Percentiles rank a stretch among this genome's conserved stretches.
These are phyloP conservation scores for Protomyces arabidopsidicola DNA, from an alignment of 1,139 yeast species.

Conservation along the genomic window DNA sequence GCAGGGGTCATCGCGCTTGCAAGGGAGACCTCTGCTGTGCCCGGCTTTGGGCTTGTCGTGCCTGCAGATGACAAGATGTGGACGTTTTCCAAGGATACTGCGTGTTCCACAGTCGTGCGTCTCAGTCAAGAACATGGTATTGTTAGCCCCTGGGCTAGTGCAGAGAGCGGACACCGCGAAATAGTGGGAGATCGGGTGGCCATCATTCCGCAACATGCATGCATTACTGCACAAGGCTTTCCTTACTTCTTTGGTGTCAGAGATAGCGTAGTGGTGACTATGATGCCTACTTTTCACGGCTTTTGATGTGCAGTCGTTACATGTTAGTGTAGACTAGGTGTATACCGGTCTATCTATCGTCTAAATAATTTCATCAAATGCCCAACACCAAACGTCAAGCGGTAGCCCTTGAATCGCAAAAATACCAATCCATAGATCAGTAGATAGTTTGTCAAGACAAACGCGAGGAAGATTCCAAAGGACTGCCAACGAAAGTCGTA, in stretches of 20 bases:
- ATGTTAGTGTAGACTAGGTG: too few species aligned
- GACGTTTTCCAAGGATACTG: constrained; percentile 36
- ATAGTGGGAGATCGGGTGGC: constrained; percentile 54
- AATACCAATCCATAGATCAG: constrained; percentile 19
- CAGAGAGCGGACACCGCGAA: constrained; percentile 36
- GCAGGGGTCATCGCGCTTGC: constrained; percentile 71
- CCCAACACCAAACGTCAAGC: constrained; percentile 14
- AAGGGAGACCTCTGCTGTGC: constrained; percentile 52
- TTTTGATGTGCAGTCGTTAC: background rate
- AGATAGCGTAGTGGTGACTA: background rate
- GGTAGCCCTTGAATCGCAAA: constrained; percentile 44
- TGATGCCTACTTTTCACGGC: background rate
- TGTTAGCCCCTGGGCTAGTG: background rate
- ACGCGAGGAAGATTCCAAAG: constrained; percentile 54
- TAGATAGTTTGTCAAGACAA: constrained; percentile 45
- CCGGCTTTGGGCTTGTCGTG: constrained; percentile 48
- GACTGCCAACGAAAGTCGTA: constrained; percentile 55
- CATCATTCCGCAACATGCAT: constrained; percentile 67
- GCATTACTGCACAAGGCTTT: constrained; percentile 65
- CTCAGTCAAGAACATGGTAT: constrained; percentile 31
- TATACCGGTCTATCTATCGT: too few species aligned
- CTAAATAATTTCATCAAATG: background rate
- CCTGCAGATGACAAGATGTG: constrained; percentile 38
- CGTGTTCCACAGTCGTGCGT: constrained; percentile 5
- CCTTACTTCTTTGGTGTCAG: constrained; percentile 53